Evolutionary conservation across 192 early-diverging fungal species (phyloP).

Genomic region (Haplosporangium gracile): DNA sequence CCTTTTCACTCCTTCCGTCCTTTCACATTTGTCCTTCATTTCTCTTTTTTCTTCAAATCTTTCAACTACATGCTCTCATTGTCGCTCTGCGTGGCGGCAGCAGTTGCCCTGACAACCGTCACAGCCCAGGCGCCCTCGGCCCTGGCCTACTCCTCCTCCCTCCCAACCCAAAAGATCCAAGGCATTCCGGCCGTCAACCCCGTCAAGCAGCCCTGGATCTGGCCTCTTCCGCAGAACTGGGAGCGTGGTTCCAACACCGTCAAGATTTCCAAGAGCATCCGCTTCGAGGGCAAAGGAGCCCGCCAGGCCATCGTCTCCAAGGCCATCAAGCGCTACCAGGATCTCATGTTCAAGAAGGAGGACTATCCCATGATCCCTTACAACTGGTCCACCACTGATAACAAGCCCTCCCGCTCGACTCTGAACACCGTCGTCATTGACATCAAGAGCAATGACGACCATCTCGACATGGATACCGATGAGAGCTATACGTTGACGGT

Average conservation of each 20-base stretch:
- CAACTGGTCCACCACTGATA: conserved; percentile 55
- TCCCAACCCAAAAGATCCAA: conserved; percentile 3
- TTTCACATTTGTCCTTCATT: too few species aligned
- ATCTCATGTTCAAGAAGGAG: conserved; percentile 58
- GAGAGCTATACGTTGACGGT: conserved; percentile 74
- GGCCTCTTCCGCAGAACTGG: conserved; percentile 61
- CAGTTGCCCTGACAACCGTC: conserved; percentile 15
- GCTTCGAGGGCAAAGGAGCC: conserved; percentile 27
- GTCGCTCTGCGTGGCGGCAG: conserved; percentile 21
- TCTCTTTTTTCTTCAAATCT: neutral
- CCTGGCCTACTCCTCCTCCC: neutral
- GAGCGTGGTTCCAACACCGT: conserved; percentile 39
- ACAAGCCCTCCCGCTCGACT: conserved; percentile 31
- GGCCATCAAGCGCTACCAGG: conserved; percentile 64
- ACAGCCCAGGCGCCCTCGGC: neutral
- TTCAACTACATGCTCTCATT: conserved; percentile 12
- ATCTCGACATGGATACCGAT: conserved; percentile 66
- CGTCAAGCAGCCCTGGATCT: conserved; percentile 57
- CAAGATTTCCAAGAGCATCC: conserved; percentile 31
- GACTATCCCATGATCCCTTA: conserved; percentile 69
- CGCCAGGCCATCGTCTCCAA: conserved; percentile 55
- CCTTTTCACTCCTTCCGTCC: too few species aligned
- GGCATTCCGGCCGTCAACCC: conserved; percentile 49
- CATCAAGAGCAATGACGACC: conserved; percentile 43
- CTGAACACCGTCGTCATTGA: conserved; percentile 57